Conservation (phyloP, 768 basidiomycete species). For the Multifurca ochricompacta region DNA sequence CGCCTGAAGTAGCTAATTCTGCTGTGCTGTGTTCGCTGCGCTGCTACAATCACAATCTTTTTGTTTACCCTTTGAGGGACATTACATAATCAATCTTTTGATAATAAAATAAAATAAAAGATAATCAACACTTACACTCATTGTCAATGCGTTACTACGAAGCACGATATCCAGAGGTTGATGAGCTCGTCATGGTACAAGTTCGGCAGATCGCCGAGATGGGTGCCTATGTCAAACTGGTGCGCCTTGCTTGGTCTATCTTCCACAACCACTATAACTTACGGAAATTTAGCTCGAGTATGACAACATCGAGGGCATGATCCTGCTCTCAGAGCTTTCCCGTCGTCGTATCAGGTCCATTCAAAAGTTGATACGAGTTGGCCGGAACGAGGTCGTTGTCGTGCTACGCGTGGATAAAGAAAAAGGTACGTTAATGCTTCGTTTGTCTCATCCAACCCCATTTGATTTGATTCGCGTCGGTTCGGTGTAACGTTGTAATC, state of each 20-base stretch:
- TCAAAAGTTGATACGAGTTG: conserved; percentile 95
- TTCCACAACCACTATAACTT: not conserved
- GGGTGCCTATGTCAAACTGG: conserved; percentile 98
- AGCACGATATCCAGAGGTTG: conserved; percentile 90
- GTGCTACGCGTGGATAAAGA: conserved; percentile 98
- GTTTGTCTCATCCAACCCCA: not conserved
- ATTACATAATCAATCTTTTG: conserved; percentile 8
- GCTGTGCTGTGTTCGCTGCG: too few species aligned
- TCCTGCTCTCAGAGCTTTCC: conserved; percentile 95
- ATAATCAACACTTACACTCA: not conserved
- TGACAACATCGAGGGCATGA: conserved; percentile 99
- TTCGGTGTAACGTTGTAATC: not conserved
- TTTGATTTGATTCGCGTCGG: too few species aligned
- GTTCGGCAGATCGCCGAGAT: conserved; percentile 99
- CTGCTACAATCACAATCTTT: conserved; percentile 13
- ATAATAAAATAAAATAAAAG: too few species aligned
- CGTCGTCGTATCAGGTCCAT: conserved; percentile 93
- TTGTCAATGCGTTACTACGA: conserved; percentile 82
- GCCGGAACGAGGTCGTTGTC: conserved; percentile 97
- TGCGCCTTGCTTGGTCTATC: conserved; percentile 33
- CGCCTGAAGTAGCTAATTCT: not conserved
- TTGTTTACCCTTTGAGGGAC: not conserved
- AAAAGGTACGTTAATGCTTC: conserved; percentile 69
- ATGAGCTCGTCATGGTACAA: conserved; percentile 99
- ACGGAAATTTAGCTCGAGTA: conserved; percentile 72